Base-by-base conservation (phyloP, 2,329 filamentous ascomycete species). In the Ceratocystis cacaofunesta region DNA sequence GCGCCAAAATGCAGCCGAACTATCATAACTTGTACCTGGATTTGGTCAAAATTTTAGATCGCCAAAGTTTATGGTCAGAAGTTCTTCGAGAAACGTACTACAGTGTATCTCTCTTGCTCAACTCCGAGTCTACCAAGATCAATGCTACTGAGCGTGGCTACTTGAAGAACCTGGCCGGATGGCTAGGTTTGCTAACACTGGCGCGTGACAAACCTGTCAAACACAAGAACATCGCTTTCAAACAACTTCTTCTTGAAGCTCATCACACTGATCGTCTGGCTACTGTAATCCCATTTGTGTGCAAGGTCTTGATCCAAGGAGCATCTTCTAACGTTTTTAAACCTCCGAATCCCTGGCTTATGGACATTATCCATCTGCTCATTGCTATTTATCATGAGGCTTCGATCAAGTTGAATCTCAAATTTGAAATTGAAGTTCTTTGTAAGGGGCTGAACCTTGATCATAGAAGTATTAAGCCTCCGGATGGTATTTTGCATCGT, bases 351-450 rank as follows among this genome's bases (percentile, higher is more conserved):
- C 94, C 94, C 1, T 99, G 94, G 94, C 75, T 96, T 57, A 95
- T 96, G 89, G 94, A 99, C 71, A 94, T 99, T 64, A 85, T 99
- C 65, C 84, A 89, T 69, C 79, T 97, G 6, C 81, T 99, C 44
- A 89, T 96, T 71, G 95, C 99, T 72, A 81, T 99, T 3, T 99
- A 99, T 72, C 88, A 96, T 72, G 88, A 89, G 71, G 90, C 90
- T 15, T 92, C 96, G 70, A 79, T 99, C 65, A 97, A 97, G 74
- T 82, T 99, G 46, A 97, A 97, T 70, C 85, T 96, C 63, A 99
- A 97, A 71, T 99, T 99, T 71, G 94, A 99, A 75, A 97, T 99
- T 66, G 94, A 99, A 75, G 92, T 99, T 30, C 81, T 99, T 28
- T 99, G 92, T 79, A 95, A 95, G 73, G 92, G 92, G 12, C 79